Evolutionary conservation across 805 yeast species (phyloP).

Genomic region (Candida odintsovae): DNA sequence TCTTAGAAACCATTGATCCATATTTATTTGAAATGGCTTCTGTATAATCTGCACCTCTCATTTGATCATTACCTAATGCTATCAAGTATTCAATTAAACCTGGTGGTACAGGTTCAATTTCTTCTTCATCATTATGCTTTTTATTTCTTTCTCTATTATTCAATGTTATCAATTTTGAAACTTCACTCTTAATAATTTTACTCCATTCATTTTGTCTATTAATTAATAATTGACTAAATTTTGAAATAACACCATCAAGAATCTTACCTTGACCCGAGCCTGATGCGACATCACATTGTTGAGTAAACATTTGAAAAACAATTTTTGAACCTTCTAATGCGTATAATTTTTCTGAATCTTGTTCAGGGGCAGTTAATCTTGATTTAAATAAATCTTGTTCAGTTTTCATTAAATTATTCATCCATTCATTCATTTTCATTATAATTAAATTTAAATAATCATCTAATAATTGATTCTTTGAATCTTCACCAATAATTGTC

Average conservation of each 20-base stretch:
- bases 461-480: conserved; percentile 64
- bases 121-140: conserved; percentile 26
- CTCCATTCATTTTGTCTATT: conserved; percentile 62
- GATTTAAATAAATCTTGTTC: conserved; percentile 60
- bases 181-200: conserved; percentile 47
- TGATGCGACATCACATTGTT: conserved; percentile 83
- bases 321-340: conserved; percentile 76
- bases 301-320: conserved; percentile 78
- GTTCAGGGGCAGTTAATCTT: conserved; percentile 70
- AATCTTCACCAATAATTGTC: conserved; percentile 63
- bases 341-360: conserved; percentile 55
- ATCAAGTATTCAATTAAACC: conserved; percentile 78
- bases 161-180: conserved; percentile 28
- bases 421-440: conserved; percentile 81
- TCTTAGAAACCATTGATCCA: conserved; percentile 59
- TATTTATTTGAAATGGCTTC: conserved; percentile 67
- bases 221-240: conserved; percentile 57
- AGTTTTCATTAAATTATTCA: conserved; percentile 55
- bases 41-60: conserved; percentile 60
- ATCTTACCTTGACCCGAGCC: conserved; percentile 79
- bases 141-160: conserved; percentile 25
- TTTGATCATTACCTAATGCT: conserved; percentile 82
- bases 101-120: conserved; percentile 47
- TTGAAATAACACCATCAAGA: conserved; percentile 69
- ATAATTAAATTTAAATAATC: conserved; percentile 74